Evolutionary conservation across 805 yeast genomes (phyloP).

Genomic region (Metschnikowia borealis): DNA sequence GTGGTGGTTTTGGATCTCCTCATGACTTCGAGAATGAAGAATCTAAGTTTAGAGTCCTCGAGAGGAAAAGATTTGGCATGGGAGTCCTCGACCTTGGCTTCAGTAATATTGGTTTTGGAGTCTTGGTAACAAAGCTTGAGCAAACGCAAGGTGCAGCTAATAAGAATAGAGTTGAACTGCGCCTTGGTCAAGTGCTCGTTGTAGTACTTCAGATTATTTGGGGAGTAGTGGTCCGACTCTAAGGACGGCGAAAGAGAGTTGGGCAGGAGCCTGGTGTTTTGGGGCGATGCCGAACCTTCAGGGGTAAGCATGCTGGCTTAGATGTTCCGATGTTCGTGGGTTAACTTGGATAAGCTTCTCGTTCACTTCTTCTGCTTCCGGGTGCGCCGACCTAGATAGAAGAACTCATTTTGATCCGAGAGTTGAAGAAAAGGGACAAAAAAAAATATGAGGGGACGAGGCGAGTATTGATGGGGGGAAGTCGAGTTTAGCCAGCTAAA

Average conservation of each 20-base stretch:
- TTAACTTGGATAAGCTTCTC: neutral
- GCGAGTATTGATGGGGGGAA: neutral
- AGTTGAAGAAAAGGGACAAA: neutral
- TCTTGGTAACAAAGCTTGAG: conserved; percentile 29
- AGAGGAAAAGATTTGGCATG: neutral
- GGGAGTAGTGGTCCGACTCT: conserved; percentile 20
- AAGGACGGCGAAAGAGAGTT: conserved; percentile 7
- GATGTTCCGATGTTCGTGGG: neutral
- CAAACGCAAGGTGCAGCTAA: conserved; percentile 34
- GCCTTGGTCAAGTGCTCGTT: conserved; percentile 35
- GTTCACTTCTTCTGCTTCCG: conserved; percentile 2
- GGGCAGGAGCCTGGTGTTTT: conserved; percentile 9
- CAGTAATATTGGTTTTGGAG: neutral
- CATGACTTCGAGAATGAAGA: conserved; percentile 41
- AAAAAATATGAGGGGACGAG: neutral
- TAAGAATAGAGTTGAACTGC: conserved; percentile 38
- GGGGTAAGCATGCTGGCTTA: conserved; percentile 13
- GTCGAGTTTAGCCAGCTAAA: conserved; percentile 5
- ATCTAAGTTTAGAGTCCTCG: conserved; percentile 19
- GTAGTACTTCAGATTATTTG: conserved; percentile 40
- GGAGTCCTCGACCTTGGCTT: no score
- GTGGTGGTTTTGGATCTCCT: conserved; percentile 55
- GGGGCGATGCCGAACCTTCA: conserved; percentile 13
- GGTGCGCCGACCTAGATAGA: conserved; percentile 5
- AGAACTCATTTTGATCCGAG: conserved; percentile 5